Evolutionary conservation across 1,139 yeast species (phyloP), one percentile per base, ranked within the genome.

Genomic region (Sugiyamaella pinicola): DNA sequence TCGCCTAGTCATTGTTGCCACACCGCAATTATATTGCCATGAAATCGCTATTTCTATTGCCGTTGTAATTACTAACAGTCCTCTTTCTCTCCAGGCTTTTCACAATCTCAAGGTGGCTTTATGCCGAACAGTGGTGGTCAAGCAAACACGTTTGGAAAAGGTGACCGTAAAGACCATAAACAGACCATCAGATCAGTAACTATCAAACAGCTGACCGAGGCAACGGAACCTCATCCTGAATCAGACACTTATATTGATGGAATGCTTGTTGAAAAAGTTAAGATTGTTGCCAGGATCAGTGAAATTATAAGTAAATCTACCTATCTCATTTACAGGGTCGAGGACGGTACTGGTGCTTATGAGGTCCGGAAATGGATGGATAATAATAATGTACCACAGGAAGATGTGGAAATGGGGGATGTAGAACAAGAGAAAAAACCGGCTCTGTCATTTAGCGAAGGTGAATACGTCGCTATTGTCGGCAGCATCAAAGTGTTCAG

Each of bases 301-400:
- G 78, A 79, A 54, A 79, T 85, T 22, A 78, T 77, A 12, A 81
- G 80, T 50, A 78, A 78, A 48, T 77, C 84, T 0, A 75, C 84
- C 18, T 70, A 69, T 53, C 71, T 84, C 38, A 72, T 74, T 12
- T 69, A 86, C 54, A 79, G 84, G 24, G 66, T 89, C 18, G 96
- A 89, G 63, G 97, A 91, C 66, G 96, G 96, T 3, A 86, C 96
- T 0, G 96, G 95, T 0, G 75, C 82, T 3, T 73, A 84, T 19
- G 89, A 85, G 44, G 78, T 87, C 40, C 79, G 87, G 61, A 78
- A 79, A 60, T 87, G 60, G 60, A 43, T 40, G 15, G 46, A 55
- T 43, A 49, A 31, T 18, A 26, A 38, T 15, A 31, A 33, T 13
- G 26, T 24, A 12, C 49, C 51, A 4, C 45, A 43, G 40, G 26